Evolutionary conservation across 768 basidiomycete species (phyloP), one percentile per base, ranked within the genome.

Genomic region (Lentinula raphanica): DNA sequence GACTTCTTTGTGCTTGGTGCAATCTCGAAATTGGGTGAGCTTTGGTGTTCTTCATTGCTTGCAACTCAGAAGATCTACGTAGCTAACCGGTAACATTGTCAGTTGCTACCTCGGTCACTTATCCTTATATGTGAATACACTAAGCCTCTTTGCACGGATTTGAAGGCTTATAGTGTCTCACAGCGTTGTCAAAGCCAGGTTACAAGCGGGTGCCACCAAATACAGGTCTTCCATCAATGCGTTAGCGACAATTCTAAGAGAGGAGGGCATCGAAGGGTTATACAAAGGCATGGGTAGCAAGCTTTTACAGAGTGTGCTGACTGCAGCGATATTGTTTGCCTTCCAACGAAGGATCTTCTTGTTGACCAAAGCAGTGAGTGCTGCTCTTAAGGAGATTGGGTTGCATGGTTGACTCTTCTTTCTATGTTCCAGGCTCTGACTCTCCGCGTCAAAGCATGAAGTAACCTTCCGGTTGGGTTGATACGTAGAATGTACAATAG

Each of bases 1-100:
- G 96, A 99, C 68, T 90, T 93, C 72, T 98, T 99, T 78, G 65
- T 94, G 60, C 82, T 98, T n/a, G 96, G 96, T 2, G 97, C 97
- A 1, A 68, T 96, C 39, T 92, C 93, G 11, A 98, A 99, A 70
- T 82, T 98, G 7, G 81, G 90, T 90, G 67, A 11, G 79, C 66
- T n/a, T 40, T 23, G 21, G 31, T 15, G 48, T 54, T 15, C 59
- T 48, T 13, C 49, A 54, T 27, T 31, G 35, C 27, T 50, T 59
- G 5, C 58, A 11, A 59, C 12, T 36, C 31, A n/a, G n/a, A n/a
- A n/a, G n/a, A n/a, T n/a, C n/a, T n/a, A n/a, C n/a, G n/a, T n/a
- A n/a, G n/a, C n/a, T 21, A 9, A 21, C 27, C 40, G 36, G 29
- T 35, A 5, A 42, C 49, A 49, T 49, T 51, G 40, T 28, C 54